Percentiles rank a stretch among this genome's conserved stretches.
Conservation (phyloP, 306 rosid genomes). For the Trichosanthes cucumerina region DNA sequence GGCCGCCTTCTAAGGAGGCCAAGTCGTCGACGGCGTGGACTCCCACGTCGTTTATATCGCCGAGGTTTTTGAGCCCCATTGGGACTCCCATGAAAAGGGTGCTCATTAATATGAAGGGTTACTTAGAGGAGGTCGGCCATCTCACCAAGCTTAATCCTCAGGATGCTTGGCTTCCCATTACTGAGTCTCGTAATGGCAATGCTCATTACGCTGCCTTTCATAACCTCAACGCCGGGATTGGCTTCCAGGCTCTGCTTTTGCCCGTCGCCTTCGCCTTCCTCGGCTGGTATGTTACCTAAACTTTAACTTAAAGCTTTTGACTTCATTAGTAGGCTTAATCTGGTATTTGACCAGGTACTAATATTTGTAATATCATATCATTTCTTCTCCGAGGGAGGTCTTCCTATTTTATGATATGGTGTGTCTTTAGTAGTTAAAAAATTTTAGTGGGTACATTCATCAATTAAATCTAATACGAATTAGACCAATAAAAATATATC, state of each 20-base stretch:
- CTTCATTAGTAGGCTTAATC: too few species aligned
- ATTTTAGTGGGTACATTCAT: not conserved
- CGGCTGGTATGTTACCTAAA: conserved; percentile 49
- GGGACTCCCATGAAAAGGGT: conserved; percentile 99
- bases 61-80: conserved; percentile 94
- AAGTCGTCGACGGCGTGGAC: conserved; percentile 92
- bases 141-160: conserved; percentile 96
- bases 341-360: too few species aligned
- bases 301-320: not conserved
- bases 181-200: conserved; percentile 93
- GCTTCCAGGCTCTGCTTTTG: conserved; percentile 83
- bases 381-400: too few species aligned
- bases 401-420: too few species aligned
- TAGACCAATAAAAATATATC: not conserved
- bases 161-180: conserved; percentile 99
- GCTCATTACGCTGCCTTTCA: conserved; percentile 98
- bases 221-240: conserved; percentile 96
- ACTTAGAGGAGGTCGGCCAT: conserved; percentile 91
- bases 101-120: conserved; percentile 84
- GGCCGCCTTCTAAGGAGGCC: conserved; percentile 67
- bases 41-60: conserved; percentile 88
- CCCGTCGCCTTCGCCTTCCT: conserved; percentile 95
- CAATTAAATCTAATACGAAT: not conserved
- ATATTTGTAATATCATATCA: too few species aligned
- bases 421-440: not conserved